A percentile compares a stretch with the other conserved stretches of the same genome.
phyloP scores from a whole-genome alignment of 257 asterid genomes.

The Solanum sejunctum region DNA sequence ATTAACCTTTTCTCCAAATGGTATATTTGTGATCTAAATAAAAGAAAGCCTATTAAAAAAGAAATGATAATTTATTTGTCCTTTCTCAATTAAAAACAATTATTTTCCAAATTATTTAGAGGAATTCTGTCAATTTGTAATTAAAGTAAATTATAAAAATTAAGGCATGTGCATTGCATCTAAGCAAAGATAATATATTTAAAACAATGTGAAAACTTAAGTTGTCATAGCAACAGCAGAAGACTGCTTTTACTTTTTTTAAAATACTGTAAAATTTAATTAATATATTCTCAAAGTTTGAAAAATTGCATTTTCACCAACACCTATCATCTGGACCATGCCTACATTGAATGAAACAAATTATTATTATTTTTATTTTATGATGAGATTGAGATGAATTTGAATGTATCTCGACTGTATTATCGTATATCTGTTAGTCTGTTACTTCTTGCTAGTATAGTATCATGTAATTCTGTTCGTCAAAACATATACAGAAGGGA shows the following conservation, averaged over 20 bases:
- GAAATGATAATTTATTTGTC: not conserved
- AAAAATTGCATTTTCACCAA: constrained; percentile 6
- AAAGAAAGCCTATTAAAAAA: not conserved
- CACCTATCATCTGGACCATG: constrained; percentile 27
- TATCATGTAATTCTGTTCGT: not conserved
- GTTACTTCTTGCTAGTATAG: not conserved
- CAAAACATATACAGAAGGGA: not conserved
- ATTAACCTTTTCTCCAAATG: not conserved
- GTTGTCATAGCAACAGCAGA: not conserved
- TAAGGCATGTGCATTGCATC: constrained; percentile 1
- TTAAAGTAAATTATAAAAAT: not conserved
- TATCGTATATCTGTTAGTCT: no score
- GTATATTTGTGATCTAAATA: not conserved
- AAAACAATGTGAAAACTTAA: not conserved
- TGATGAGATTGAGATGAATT: no score
- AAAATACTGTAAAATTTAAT: not conserved
- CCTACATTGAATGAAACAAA: constrained; percentile 2
- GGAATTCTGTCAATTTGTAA: not conserved
- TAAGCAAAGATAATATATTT: not conserved
- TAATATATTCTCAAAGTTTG: not conserved
- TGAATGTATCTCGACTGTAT: not conserved
- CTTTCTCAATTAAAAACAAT: not conserved
- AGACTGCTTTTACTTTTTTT: not conserved
- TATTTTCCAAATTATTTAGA: not conserved
- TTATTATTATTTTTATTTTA: not conserved